Percentiles rank a stretch among this genome's conserved stretches.
Conservation (phyloP, 257 asterid genomes). For the Solanum ahanhuiri region DNA sequence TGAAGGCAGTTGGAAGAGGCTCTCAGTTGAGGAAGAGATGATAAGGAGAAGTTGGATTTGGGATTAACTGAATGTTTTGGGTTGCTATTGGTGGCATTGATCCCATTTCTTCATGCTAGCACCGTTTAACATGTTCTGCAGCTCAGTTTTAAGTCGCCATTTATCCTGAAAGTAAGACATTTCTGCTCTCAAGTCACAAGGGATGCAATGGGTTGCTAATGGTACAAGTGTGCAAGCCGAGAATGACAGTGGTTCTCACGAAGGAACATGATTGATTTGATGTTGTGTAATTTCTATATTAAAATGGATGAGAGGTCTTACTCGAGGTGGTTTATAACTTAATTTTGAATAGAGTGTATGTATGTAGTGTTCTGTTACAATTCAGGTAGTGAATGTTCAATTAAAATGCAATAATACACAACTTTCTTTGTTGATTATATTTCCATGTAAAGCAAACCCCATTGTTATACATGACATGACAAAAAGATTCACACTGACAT, state of each 20-base stretch:
- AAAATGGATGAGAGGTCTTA: neutral
- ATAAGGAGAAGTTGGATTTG: neutral
- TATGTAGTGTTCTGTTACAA: neutral
- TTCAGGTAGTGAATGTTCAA: neutral
- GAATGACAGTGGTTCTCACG: neutral
- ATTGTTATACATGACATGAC: neutral
- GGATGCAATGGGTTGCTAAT: neutral
- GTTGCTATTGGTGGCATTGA: neutral
- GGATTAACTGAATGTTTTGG: neutral
- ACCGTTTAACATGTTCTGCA: neutral
- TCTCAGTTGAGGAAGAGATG: slow-evolving; percentile 42
- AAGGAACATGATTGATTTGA: neutral
- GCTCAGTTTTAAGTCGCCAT: neutral
- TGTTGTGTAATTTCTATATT: neutral
- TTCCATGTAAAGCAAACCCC: neutral
- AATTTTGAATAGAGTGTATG: neutral
- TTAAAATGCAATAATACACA: neutral
- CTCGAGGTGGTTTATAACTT: neutral
- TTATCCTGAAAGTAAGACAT: neutral
- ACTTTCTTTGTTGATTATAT: neutral
- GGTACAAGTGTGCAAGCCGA: neutral
- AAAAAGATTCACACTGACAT: neutral
- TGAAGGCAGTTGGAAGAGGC: slow-evolving; percentile 71
- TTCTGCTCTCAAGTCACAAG: neutral
- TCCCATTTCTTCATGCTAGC: neutral